phyloP scores from a whole-genome alignment of 306 rosid genomes.

The Ziziphus jujuba region DNA sequence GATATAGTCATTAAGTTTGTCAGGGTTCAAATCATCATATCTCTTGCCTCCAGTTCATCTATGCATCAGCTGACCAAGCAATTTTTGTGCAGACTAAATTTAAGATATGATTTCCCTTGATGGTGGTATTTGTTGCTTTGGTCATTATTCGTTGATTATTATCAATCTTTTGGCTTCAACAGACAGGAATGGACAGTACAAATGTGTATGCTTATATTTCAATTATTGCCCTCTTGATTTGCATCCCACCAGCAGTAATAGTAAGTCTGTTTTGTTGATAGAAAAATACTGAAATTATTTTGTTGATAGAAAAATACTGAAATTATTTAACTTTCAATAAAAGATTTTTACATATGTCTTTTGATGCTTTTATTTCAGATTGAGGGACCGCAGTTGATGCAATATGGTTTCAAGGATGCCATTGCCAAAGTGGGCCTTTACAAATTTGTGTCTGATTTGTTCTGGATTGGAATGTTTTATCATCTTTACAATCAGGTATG shows the following conservation, averaged over 20 bases:
- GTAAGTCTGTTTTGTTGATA: conserved; percentile 51
- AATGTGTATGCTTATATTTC: conserved; percentile 91
- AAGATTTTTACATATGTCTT: background rate
- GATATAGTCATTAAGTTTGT: background rate
- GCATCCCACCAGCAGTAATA: conserved; percentile 85
- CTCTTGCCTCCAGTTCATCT: background rate
- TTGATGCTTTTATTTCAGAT: conserved; percentile 41
- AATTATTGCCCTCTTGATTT: conserved; percentile 83
- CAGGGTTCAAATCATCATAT: background rate
- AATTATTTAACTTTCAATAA: background rate
- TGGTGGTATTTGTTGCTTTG: background rate
- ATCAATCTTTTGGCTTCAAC: conserved; percentile 23
- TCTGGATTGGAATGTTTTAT: conserved; percentile 97
- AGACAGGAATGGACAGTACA: conserved; percentile 97
- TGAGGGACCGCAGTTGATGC: conserved; percentile 82
- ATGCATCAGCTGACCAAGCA: background rate
- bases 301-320: conserved; percentile 8
- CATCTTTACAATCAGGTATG: conserved; percentile 95
- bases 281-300: background rate
- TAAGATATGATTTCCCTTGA: background rate
- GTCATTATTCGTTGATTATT: too few relatives aligned
- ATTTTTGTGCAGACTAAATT: background rate
- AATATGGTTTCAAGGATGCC: conserved; percentile 79
- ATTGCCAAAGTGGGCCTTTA: conserved; percentile 79
- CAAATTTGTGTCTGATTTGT: conserved; percentile 81